These are phyloP conservation scores for Poterioochromonas sp. DNA, from an alignment of 352 stramenopile genomes.

Conservation along the genomic window DNA sequence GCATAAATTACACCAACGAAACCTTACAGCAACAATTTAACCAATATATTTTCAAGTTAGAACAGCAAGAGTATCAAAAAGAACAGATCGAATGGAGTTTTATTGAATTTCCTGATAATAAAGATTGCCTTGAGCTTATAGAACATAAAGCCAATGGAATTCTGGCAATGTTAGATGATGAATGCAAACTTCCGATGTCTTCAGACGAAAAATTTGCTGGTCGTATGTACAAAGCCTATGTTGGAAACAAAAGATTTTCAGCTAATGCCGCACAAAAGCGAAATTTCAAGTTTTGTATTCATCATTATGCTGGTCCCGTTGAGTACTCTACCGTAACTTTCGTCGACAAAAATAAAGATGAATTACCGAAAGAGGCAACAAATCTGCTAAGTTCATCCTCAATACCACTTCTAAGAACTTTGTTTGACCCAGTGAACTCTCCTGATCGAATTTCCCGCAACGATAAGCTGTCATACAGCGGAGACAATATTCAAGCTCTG, in stretches of 20 bases:
- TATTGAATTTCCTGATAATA: conserved; percentile 83
- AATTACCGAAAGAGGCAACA: conserved; percentile 50
- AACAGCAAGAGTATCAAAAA: conserved; percentile 91
- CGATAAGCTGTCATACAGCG: neutral
- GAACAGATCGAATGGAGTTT: conserved; percentile 84
- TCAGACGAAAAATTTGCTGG: conserved; percentile 39
- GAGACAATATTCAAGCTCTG: neutral
- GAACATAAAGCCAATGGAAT: conserved; percentile 19
- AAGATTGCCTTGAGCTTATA: conserved; percentile 78
- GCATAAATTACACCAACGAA: conserved; percentile 92
- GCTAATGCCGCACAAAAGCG: conserved; percentile 29
- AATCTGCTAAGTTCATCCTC: neutral
- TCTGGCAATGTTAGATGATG: conserved; percentile 50
- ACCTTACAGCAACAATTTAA: conserved; percentile 83
- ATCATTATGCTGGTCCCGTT: conserved; percentile 66
- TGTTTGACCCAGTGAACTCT: neutral
- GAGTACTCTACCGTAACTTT: conserved; percentile 84
- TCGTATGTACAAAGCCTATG: neutral
- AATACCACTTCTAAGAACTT: neutral
- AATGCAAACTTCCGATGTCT: conserved; percentile 45
- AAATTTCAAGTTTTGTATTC: neutral
- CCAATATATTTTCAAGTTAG: conserved; percentile 86
- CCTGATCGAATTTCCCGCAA: too few relatives aligned
- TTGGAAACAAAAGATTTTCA: neutral
- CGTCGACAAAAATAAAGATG: conserved; percentile 95